Conservation (phyloP, 306 rosid genomes). For the Carpinus fangiana region DNA sequence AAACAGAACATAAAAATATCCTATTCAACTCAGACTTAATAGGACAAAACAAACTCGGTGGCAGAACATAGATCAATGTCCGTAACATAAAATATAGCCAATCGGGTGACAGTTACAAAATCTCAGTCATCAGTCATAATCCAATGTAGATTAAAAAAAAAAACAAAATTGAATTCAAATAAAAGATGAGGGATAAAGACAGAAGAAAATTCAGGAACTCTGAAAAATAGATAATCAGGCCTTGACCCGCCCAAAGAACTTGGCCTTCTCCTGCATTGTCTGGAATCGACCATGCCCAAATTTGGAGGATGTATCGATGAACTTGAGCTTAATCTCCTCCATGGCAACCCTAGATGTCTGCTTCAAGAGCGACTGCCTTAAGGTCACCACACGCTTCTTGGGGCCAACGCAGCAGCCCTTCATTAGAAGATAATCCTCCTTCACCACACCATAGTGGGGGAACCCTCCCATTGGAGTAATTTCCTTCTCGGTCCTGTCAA, state of each 20-base stretch:
- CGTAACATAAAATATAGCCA: no score
- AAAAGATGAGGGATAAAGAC: no score
- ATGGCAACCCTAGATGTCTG: constrained; percentile 71
- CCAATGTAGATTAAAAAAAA: no score
- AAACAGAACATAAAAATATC: no score
- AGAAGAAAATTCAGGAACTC: no score
- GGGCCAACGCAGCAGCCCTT: constrained; percentile 76
- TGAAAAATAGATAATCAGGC: constrained; percentile 27
- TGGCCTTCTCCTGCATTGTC: constrained; percentile 64
- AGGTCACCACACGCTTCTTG: constrained; percentile 68
- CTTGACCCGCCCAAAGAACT: constrained; percentile 65
- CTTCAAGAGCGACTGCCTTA: constrained; percentile 71
- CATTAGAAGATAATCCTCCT: constrained; percentile 60
- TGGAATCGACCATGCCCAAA: constrained; percentile 92
- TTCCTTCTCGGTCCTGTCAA: constrained; percentile 75
- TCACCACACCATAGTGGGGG: constrained; percentile 72
- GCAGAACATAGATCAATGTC: no score
- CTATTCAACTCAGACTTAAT: no score
- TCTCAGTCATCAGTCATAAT: no score
- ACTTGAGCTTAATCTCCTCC: constrained; percentile 71
- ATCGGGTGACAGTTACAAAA: no score
- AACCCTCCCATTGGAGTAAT: constrained; percentile 85
- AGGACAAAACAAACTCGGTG: no score
- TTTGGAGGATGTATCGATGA: constrained; percentile 76
- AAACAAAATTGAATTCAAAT: no score